Evolutionary conservation across 306 rosid genomes (phyloP).

Genomic region (Comarum palustre): DNA sequence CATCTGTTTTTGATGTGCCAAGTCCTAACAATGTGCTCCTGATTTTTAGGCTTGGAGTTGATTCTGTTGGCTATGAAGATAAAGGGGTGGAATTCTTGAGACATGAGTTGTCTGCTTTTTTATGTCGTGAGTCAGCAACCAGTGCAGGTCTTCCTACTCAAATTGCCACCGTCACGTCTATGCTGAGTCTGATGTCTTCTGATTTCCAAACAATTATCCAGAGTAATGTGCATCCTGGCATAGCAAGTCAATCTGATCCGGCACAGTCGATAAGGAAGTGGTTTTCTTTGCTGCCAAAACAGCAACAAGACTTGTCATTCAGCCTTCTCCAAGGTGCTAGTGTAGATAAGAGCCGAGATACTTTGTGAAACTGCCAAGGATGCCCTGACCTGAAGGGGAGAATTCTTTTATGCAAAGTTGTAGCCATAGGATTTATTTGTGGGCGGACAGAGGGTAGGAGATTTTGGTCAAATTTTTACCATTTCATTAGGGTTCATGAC

Average conservation of each 20-base stretch:
- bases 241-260: slow-evolving; percentile 29
- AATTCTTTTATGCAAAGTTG: neutral
- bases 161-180: slow-evolving; percentile 50
- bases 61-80: slow-evolving; percentile 63
- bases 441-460: neutral
- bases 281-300: slow-evolving; percentile 55
- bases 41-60: slow-evolving; percentile 65
- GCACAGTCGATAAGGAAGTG: slow-evolving; percentile 50
- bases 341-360: neutral
- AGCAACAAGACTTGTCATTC: slow-evolving; percentile 49
- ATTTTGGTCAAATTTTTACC: neutral
- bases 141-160: slow-evolving; percentile 44
- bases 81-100: slow-evolving; percentile 55
- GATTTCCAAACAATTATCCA: slow-evolving; percentile 55
- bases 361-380: neutral
- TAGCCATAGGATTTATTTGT: neutral
- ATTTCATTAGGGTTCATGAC: neutral
- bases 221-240: slow-evolving; percentile 23
- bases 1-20: neutral
- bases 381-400: neutral
- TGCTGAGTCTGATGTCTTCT: slow-evolving; percentile 53
- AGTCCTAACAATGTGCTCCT: neutral
- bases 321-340: slow-evolving; percentile 34
- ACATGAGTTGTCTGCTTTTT: slow-evolving; percentile 41
- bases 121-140: slow-evolving; percentile 29